These are phyloP conservation scores for Dactylonectria estremocensis DNA, from an alignment of 2,329 filamentous ascomycete genomes.

Conservation along the genomic window DNA sequence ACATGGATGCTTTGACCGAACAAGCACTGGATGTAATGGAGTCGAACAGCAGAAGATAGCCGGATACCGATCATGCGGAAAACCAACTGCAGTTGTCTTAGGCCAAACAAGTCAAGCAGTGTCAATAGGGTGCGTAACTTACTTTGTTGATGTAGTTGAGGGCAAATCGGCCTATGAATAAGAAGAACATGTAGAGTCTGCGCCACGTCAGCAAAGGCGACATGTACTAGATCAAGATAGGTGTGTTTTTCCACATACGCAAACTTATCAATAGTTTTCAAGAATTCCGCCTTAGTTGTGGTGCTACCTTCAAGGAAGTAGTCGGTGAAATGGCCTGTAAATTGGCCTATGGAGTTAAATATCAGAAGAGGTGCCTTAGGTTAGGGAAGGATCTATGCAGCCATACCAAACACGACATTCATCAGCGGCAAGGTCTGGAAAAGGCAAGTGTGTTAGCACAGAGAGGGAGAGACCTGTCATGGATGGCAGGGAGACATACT, in stretches of 20 bases:
- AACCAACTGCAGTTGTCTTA: constrained; percentile 60
- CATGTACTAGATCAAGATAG: background rate
- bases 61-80: constrained; percentile 75
- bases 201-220: constrained; percentile 8
- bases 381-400: background rate
- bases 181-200: constrained; percentile 77
- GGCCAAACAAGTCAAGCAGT: background rate
- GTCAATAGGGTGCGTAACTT: constrained; percentile 1
- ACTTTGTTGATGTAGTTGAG: constrained; percentile 75
- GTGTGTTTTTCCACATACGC: constrained; percentile 56
- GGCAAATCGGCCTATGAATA: constrained; percentile 77
- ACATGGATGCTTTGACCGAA: constrained; percentile 78
- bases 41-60: constrained; percentile 72
- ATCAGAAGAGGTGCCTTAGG: background rate
- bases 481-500: constrained; percentile 21
- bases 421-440: constrained; percentile 68
- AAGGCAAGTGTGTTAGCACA: constrained; percentile 12
- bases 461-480: no score
- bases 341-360: constrained; percentile 51
- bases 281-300: constrained; percentile 57
- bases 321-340: constrained; percentile 65
- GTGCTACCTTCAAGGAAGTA: constrained; percentile 55
- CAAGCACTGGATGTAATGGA: constrained; percentile 75
- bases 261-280: constrained; percentile 59
- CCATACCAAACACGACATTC: constrained; percentile 71